Evolutionary conservation across 441 rosid genomes (phyloP).

Genomic region (Isatis lusitanica): DNA sequence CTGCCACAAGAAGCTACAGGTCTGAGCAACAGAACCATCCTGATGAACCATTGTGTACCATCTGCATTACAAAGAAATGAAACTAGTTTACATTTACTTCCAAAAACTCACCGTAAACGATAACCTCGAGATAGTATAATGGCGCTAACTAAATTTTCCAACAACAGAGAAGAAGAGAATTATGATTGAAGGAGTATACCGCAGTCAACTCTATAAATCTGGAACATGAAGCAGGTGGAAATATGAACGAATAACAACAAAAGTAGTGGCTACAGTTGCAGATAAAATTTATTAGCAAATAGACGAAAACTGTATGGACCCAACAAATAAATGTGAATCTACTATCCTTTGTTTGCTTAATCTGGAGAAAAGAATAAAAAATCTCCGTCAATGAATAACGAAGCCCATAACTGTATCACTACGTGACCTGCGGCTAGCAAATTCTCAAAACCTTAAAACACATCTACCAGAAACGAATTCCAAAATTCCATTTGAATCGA

Average conservation of each 20-base stretch:
- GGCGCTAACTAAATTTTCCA: not conserved
- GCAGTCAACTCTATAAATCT: not conserved
- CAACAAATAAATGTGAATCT: not conserved
- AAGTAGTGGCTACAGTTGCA: not conserved
- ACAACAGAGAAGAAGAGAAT: not conserved
- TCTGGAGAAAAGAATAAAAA: not conserved
- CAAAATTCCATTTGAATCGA: not conserved
- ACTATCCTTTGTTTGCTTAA: no score
- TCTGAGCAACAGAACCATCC: constrained; percentile 72
- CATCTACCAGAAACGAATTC: not conserved
- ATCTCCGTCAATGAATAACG: not conserved
- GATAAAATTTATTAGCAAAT: not conserved
- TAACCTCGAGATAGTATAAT: not conserved
- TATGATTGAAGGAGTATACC: not conserved
- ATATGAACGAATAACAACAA: not conserved
- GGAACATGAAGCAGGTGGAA: not conserved
- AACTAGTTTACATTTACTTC: not conserved
- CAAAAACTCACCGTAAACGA: constrained; percentile 3
- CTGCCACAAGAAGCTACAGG: constrained; percentile 55
- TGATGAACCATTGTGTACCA: constrained; percentile 97
- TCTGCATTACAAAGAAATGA: constrained; percentile 45
- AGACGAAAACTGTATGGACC: not conserved
- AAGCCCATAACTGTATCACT: not conserved
- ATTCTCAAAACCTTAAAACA: not conserved
- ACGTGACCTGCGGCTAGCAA: not conserved